Percentiles rank a stretch among this genome's conserved stretches.
phyloP scores from a whole-genome alignment of 441 rosid species.

The Adansonia gregorii region DNA sequence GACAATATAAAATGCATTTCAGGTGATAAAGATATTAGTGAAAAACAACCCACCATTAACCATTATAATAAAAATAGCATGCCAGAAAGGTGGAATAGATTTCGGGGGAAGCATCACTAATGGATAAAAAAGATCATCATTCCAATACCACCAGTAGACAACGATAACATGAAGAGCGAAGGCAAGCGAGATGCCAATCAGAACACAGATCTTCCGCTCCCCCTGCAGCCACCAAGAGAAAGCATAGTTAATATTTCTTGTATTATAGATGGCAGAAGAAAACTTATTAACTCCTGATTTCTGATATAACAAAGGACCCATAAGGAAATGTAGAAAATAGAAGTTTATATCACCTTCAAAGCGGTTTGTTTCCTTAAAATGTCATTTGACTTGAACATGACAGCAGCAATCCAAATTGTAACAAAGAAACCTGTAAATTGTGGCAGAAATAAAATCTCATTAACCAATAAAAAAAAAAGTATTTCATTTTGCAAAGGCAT shows the following conservation, averaged over 20 bases:
- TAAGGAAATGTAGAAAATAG: background rate
- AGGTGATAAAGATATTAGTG: background rate
- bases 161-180: slow-evolving; percentile 62
- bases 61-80: slow-evolving; percentile 67
- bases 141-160: slow-evolving; percentile 80
- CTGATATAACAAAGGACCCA: background rate
- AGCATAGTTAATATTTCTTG: slow-evolving; percentile 21
- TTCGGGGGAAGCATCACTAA: slow-evolving; percentile 80
- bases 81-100: slow-evolving; percentile 77
- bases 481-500: background rate
- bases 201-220: slow-evolving; percentile 65
- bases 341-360: slow-evolving; percentile 54
- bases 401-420: slow-evolving; percentile 77
- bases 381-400: slow-evolving; percentile 81
- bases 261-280: slow-evolving; percentile 5
- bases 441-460: slow-evolving; percentile 34
- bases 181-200: slow-evolving; percentile 54
- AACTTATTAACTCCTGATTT: background rate
- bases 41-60: slow-evolving; percentile 65
- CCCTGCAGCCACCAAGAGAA: slow-evolving; percentile 54
- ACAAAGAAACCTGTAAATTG: slow-evolving; percentile 72
- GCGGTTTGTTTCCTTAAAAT: slow-evolving; percentile 75
- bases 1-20: slow-evolving; percentile 7
- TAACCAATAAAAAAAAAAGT: background rate
- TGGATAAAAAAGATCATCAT: slow-evolving; percentile 67